phyloP scores from a whole-genome alignment of 2,329 filamentous ascomycete species.

The Diaporthe citrichinensis region DNA sequence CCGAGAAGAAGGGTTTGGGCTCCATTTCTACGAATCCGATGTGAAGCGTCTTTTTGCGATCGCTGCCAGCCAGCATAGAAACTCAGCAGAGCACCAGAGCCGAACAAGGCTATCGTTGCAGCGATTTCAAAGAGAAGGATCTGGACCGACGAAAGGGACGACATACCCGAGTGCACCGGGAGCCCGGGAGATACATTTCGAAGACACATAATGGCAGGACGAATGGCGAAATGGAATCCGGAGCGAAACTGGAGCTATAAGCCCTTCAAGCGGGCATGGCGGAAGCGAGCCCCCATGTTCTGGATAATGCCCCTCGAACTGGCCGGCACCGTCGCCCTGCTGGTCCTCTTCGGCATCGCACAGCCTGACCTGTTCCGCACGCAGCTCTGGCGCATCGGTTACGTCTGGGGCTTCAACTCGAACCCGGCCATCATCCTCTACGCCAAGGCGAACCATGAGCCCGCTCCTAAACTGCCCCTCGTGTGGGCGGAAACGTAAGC shows the following conservation, averaged over 20 bases:
- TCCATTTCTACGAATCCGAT: conserved; percentile 25
- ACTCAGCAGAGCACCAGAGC: conserved; percentile 23
- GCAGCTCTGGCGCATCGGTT: conserved; percentile 80
- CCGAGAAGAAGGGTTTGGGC: background rate
- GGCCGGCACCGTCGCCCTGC: conserved; percentile 71
- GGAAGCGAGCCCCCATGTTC: conserved; percentile 70
- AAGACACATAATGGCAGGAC: conserved; percentile 37
- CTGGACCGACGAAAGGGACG: background rate
- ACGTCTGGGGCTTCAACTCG: conserved; percentile 80
- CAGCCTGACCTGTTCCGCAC: conserved; percentile 81
- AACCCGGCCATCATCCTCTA: conserved; percentile 78
- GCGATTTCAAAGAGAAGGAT: background rate
- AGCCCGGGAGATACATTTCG: background rate
- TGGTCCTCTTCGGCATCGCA: conserved; percentile 80
- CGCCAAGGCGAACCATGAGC: conserved; percentile 79
- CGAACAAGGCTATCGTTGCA: background rate
- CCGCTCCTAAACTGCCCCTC: conserved; percentile 73
- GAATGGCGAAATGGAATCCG: conserved; percentile 35
- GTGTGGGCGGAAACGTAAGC: conserved; percentile 82
- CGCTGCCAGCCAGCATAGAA: conserved; percentile 40
- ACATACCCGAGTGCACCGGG: background rate
- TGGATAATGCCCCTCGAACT: conserved; percentile 78
- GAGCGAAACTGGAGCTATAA: conserved; percentile 59
- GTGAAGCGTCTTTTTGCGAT: conserved; percentile 36
- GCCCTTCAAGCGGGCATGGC: conserved; percentile 73